Evolutionary conservation across 495 filamentous ascomycete species (phyloP).

Genomic region (Wilcoxina mikolae): DNA sequence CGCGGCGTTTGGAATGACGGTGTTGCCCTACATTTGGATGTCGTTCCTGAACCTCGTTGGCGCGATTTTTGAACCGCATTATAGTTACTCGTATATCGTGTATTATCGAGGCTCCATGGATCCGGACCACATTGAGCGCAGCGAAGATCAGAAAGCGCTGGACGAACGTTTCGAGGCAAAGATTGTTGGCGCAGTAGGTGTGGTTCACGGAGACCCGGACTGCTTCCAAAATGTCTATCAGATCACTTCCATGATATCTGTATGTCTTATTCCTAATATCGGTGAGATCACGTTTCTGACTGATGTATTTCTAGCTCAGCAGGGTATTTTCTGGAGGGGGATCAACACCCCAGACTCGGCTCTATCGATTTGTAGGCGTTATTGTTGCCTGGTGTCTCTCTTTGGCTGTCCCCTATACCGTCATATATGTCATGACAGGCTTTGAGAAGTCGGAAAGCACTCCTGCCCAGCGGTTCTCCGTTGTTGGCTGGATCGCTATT

Average conservation of each 20-base stretch:
- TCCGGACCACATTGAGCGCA: no score
- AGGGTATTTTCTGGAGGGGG: no score
- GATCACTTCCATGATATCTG: background rate
- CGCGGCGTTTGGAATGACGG: conserved; percentile 34
- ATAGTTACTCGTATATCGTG: background rate
- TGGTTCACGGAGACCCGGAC: background rate
- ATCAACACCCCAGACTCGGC: no score
- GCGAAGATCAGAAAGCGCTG: background rate
- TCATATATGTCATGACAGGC: background rate
- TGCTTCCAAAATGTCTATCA: background rate
- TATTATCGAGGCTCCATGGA: background rate
- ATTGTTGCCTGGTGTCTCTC: background rate
- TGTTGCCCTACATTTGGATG: conserved; percentile 36
- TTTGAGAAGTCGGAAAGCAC: background rate
- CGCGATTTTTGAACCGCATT: background rate
- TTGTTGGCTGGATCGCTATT: background rate
- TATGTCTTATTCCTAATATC: background rate
- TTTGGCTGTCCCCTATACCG: background rate
- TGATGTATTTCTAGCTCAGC: no score
- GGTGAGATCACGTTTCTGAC: background rate
- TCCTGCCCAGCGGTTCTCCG: background rate
- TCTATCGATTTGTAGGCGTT: background rate
- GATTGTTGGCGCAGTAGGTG: background rate
- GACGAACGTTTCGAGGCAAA: background rate
- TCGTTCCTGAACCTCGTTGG: conserved; percentile 35